phyloP scores from a whole-genome alignment of 768 basidiomycete genomes.

The Chlorophyllum brunneum region DNA sequence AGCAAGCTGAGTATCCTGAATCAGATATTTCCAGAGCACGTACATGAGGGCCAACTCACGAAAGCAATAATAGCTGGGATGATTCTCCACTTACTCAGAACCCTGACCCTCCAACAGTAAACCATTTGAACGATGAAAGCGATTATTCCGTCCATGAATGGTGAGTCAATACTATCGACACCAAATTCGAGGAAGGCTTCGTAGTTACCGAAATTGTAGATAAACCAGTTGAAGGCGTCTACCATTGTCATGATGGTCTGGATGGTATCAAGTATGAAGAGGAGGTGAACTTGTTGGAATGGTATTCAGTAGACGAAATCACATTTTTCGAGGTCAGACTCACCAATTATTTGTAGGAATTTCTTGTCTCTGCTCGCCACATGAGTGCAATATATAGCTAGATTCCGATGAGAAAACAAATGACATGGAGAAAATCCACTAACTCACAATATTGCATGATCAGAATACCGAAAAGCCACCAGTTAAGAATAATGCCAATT shows the following conservation, averaged over 20 bases:
- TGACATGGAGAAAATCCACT: neutral
- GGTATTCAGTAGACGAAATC: no score
- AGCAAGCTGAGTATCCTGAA: neutral
- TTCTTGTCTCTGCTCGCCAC: neutral
- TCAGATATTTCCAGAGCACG: neutral
- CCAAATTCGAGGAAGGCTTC: neutral
- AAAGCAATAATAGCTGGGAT: neutral
- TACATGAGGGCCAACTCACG: neutral
- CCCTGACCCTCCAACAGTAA: slow-evolving; percentile 6
- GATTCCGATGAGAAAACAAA: neutral
- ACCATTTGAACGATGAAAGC: slow-evolving; percentile 3
- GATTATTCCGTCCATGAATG: slow-evolving; percentile 5
- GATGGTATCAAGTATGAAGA: slow-evolving; percentile 3
- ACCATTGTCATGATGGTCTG: slow-evolving; percentile 9
- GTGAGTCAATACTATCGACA: neutral
- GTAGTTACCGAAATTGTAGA: slow-evolving; percentile 1
- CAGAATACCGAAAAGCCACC: slow-evolving; percentile 11
- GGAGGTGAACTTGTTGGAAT: slow-evolving; percentile 6
- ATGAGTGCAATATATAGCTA: neutral
- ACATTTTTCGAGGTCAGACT: no score
- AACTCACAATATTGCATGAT: slow-evolving; percentile 11
- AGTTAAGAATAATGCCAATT: slow-evolving; percentile 6
- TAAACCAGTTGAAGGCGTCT: slow-evolving; percentile 7
- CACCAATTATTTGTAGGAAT: neutral
- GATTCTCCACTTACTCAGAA: neutral